Conservation (phyloP, 2,329 filamentous ascomycete genomes). For the Trichoderma koningii region DNA sequence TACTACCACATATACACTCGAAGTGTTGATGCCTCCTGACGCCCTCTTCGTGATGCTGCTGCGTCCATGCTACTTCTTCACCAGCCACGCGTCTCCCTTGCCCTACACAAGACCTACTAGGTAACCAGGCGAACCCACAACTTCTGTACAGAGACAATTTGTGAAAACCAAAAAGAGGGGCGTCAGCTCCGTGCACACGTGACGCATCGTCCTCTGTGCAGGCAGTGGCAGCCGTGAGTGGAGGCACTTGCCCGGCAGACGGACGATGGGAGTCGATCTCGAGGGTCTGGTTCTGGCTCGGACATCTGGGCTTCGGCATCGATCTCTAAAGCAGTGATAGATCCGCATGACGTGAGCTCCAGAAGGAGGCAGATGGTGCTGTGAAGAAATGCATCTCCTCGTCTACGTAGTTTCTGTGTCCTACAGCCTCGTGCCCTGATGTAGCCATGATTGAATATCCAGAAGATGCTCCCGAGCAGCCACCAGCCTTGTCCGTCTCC, state of each 20-base stretch:
- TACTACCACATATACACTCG: too few relatives aligned
- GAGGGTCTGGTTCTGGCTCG: background rate
- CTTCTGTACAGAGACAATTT: background rate
- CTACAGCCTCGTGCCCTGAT: background rate
- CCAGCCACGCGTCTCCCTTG: background rate
- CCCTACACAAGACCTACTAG: background rate
- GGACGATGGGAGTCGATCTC: constrained; percentile 12
- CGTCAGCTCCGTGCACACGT: constrained; percentile 2
- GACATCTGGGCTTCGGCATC: constrained; percentile 14
- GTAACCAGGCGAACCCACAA: background rate
- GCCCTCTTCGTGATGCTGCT: background rate
- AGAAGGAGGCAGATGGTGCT: background rate
- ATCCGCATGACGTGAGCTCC: background rate
- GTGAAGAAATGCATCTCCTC: background rate
- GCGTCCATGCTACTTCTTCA: background rate
- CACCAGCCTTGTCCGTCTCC: background rate
- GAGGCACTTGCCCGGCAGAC: constrained; percentile 11
- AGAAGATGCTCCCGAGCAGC: background rate
- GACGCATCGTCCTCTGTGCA: background rate
- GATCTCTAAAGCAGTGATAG: background rate
- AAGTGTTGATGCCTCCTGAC: too few relatives aligned
- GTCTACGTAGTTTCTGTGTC: background rate
- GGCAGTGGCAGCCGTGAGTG: constrained; percentile 10
- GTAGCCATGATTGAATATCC: background rate
- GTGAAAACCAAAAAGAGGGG: constrained; percentile 7